Evolutionary conservation across 2,329 filamentous ascomycete species (phyloP).

Genomic region (Neopestalotiopsis sp.): DNA sequence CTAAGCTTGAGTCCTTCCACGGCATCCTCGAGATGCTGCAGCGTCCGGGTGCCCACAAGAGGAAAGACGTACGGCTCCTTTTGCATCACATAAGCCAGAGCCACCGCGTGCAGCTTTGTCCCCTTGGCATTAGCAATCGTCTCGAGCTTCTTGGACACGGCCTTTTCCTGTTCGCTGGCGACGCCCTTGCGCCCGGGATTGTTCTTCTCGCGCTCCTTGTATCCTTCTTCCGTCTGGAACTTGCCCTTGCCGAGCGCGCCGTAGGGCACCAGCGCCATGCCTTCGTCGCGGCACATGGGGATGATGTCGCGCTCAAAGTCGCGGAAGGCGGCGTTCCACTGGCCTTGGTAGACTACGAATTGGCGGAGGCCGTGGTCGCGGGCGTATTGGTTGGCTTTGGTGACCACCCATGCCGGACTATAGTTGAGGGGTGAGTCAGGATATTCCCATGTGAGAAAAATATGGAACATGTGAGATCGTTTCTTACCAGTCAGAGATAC

Average conservation of each 20-base stretch:
- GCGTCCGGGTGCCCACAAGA: conserved; percentile 60
- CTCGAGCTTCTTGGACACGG: conserved; percentile 19
- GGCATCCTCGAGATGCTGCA: conserved; percentile 62
- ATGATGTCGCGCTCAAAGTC: conserved; percentile 66
- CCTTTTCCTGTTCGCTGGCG: conserved; percentile 15
- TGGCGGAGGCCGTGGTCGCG: conserved; percentile 59
- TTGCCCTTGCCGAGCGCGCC: conserved; percentile 46
- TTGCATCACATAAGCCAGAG: conserved; percentile 64
- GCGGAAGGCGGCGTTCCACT: conserved; percentile 58
- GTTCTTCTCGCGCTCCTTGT: conserved; percentile 17
- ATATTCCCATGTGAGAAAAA: neutral
- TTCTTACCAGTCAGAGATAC: conserved; percentile 21
- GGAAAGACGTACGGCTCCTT: conserved; percentile 64
- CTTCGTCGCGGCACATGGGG: conserved; percentile 60
- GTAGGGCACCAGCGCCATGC: conserved; percentile 57
- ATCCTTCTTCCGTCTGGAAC: conserved; percentile 20
- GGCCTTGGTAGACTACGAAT: conserved; percentile 67
- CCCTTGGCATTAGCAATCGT: conserved; percentile 18
- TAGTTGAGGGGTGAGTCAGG: neutral
- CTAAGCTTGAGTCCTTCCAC: conserved; percentile 58
- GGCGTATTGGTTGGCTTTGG: conserved; percentile 47
- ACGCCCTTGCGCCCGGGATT: conserved; percentile 18
- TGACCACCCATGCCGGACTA: conserved; percentile 51
- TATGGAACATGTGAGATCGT: rapidly evolving
- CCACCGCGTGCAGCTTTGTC: conserved; percentile 49